phyloP scores from a whole-genome alignment of 306 rosid genomes.

The Quercus robur region DNA sequence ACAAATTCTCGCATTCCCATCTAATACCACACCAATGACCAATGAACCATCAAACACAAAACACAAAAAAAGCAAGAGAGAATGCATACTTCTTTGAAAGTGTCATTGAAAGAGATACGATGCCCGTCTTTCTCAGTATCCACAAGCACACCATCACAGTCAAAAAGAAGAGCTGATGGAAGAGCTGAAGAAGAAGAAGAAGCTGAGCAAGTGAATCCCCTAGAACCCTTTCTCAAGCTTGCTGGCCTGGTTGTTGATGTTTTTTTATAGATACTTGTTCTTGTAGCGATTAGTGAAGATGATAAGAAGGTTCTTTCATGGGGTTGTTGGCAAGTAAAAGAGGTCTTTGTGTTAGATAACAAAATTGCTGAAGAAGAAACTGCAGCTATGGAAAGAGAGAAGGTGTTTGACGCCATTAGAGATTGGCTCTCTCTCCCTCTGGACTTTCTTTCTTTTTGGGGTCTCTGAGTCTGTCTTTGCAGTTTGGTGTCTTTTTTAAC shows the following conservation, averaged over 20 bases:
- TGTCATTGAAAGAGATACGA: conserved; percentile 86
- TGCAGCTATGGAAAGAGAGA: conserved; percentile 56
- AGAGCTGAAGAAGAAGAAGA: conserved; percentile 47
- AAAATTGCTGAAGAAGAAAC: conserved; percentile 33
- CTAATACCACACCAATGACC: neutral
- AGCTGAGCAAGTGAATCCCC: conserved; percentile 52
- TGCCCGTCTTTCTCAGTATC: conserved; percentile 98
- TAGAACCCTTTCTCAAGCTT: conserved; percentile 4
- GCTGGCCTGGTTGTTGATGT: conserved; percentile 17
- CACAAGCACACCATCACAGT: conserved; percentile 95
- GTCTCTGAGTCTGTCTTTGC: neutral
- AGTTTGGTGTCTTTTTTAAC: neutral
- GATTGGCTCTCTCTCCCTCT: neutral
- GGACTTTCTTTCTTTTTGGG: too few species aligned
- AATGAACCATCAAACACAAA: neutral
- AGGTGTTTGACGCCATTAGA: conserved; percentile 54
- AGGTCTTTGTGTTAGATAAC: conserved; percentile 19
- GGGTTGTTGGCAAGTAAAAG: conserved; percentile 31
- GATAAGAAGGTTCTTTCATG: conserved; percentile 30
- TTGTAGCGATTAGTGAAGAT: conserved; percentile 38
- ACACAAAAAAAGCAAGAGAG: neutral
- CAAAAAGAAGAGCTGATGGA: conserved; percentile 91
- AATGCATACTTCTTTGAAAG: conserved; percentile 74
- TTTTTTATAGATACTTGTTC: conserved; percentile 14
- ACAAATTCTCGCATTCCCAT: neutral